Evolutionary conservation across 768 basidiomycete species (phyloP).

Genomic region (Trametes sanguinea): DNA sequence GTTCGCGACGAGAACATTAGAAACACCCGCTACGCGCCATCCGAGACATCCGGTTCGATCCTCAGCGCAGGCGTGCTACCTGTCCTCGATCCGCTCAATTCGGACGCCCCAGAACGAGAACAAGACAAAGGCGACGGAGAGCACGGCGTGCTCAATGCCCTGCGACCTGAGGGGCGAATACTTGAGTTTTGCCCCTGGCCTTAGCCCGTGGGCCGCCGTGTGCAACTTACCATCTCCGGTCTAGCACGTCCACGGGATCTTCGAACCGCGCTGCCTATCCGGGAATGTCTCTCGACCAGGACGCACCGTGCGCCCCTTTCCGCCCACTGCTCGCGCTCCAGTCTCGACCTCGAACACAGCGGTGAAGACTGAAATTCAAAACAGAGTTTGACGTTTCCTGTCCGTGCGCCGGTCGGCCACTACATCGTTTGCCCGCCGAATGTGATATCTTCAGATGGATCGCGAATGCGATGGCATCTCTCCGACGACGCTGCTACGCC

Average conservation of each 20-base stretch:
- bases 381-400: slow-evolving; percentile 3
- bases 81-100: background rate
- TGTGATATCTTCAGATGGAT: no score
- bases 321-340: no score
- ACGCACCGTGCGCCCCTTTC: no score
- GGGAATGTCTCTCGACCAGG: background rate
- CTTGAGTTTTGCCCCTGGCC: background rate
- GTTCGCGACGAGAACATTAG: no score
- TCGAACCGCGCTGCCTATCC: background rate
- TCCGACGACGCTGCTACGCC: no score
- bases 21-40: no score
- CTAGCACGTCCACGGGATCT: background rate
- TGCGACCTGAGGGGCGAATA: background rate
- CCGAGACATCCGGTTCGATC: no score
- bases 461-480: no score
- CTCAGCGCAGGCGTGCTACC: no score
- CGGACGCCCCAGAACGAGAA: background rate
- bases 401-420: background rate
- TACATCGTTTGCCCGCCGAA: no score
- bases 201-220: slow-evolving; percentile 4
- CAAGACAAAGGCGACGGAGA: background rate
- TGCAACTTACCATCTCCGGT: background rate
- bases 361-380: no score
- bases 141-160: background rate
- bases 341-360: background rate